Percentiles rank a stretch among this genome's conserved stretches.
phyloP scores from a whole-genome alignment of 345 rosid species.

The Euphorbia peplus region DNA sequence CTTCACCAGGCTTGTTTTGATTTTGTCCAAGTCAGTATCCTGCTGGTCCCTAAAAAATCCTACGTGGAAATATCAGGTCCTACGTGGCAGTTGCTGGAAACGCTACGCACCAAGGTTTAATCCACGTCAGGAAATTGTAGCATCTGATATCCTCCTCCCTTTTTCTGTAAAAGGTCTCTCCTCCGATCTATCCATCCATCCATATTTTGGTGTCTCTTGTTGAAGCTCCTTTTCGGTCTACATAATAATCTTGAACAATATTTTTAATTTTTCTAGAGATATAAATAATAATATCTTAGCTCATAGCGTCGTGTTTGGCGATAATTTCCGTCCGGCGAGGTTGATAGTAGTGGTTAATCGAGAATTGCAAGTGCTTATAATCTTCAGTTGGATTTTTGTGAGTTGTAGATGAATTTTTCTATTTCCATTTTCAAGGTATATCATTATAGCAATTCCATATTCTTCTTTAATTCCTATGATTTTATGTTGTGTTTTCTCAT shows the following conservation, averaged over 20 bases:
- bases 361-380: conserved; percentile 21
- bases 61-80: conserved; percentile 35
- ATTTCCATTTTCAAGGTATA: neutral
- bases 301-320: neutral
- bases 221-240: conserved; percentile 13
- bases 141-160: conserved; percentile 23
- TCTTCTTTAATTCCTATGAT: conserved; percentile 7
- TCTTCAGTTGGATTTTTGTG: conserved; percentile 17
- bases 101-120: conserved; percentile 33
- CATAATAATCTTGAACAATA: neutral
- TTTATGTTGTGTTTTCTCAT: conserved; percentile 8
- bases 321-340: conserved; percentile 19
- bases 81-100: conserved; percentile 33
- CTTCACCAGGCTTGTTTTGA: conserved; percentile 36
- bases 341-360: conserved; percentile 23
- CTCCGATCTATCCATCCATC: conserved; percentile 22
- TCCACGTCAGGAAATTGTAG: conserved; percentile 43
- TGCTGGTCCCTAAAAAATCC: conserved; percentile 1
- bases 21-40: conserved; percentile 44
- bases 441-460: neutral
- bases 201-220: neutral
- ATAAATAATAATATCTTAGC: neutral
- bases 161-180: conserved; percentile 19
- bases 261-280: neutral
- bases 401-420: conserved; percentile 4